A percentile compares a stretch with the other conserved stretches of the same genome.
These are phyloP conservation scores for Rhodotorula glutinis DNA, from an alignment of 1,284 basidiomycete genomes.

Conservation along the genomic window DNA sequence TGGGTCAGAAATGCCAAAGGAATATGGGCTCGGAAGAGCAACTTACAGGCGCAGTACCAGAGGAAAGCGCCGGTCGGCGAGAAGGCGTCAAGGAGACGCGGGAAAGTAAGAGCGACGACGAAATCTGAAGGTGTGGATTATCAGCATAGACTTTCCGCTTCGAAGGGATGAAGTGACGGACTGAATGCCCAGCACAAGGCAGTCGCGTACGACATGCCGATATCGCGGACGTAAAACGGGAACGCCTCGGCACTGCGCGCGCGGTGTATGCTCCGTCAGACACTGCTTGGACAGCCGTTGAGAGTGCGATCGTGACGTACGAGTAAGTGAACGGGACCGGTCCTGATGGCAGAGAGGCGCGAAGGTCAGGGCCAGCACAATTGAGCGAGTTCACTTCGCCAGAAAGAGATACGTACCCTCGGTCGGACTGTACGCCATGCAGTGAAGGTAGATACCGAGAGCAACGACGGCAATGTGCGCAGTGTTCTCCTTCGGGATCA, in stretches of 20 bases:
- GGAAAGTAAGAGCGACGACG: slow-evolving; percentile 45
- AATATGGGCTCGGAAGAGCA: slow-evolving; percentile 26
- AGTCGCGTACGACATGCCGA: slow-evolving; percentile 56
- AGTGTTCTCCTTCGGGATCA: slow-evolving; percentile 15
- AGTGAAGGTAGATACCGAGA: slow-evolving; percentile 39
- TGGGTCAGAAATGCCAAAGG: slow-evolving; percentile 47
- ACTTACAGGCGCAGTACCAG: slow-evolving; percentile 3
- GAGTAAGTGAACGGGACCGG: slow-evolving; percentile 49
- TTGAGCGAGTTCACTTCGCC: too few species aligned
- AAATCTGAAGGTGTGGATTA: not conserved
- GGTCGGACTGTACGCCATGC: slow-evolving; percentile 46
- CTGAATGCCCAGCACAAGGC: slow-evolving; percentile 57
- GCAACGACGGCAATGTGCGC: slow-evolving; percentile 22
- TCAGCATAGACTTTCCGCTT: not conserved
- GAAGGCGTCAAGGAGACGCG: slow-evolving; percentile 42
- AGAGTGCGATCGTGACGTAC: too few species aligned
- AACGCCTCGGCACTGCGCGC: slow-evolving; percentile 45
- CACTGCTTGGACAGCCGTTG: too few species aligned
- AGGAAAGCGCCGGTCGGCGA: slow-evolving; percentile 24
- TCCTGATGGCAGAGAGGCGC: slow-evolving; percentile 27
- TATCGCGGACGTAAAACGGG: slow-evolving; percentile 41
- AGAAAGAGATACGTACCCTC: slow-evolving; percentile 21
- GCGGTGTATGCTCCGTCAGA: too few species aligned
- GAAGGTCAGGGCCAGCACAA: not conserved
- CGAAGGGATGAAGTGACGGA: not conserved